Evolutionary conservation across 1,284 basidiomycete species (phyloP), one percentile per base, ranked within the genome.

Genomic region (Flammula alnicola): DNA sequence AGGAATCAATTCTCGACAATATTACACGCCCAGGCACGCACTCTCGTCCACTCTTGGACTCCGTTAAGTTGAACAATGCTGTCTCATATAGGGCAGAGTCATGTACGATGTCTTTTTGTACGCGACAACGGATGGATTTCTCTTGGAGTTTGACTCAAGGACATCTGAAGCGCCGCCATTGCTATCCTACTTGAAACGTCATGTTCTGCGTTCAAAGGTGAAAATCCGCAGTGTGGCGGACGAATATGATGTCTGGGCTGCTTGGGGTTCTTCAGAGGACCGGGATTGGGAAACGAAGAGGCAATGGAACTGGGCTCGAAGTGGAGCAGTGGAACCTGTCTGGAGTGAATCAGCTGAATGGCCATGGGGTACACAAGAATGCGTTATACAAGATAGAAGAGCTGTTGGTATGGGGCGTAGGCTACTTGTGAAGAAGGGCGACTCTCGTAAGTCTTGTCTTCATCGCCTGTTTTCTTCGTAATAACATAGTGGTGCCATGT

Each of bases 91-190:
- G 90, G 97, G 97, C 33, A 83, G 95, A 62, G 85, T 98, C 23
- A 75, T 98, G 27, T 87, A 95, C 63, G 94, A 98, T 66, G 75
- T 88, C 32, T 94, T 98, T 68, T 76, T 96, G 49, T 91, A 94
- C 66, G 85, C 87, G 31, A 74, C 75, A 60, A 73, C 75, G 29
- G 74, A 73, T 33, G 80, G 77, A 27, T 92, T 84, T 66, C 70
- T 90, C 47, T 70, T 95, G 63, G 95, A 95, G 68, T 86, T 84
- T 60, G 90, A 88, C 66, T 70, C 78, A 1, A 74, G 75, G 31
- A 68, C 70, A 7, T 79, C 77, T 47, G 79, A 86, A 44, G 79
- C 81, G 12, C 77, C 79, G 0, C 69, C 84, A 0, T 72, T 96
- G 29, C 65, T 86, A 16, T 66, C 79, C 17, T 74, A 88, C 57